Conservation (phyloP, 371 early-diverging fungal genomes). For the Syncephalastrum racemosum region DNA sequence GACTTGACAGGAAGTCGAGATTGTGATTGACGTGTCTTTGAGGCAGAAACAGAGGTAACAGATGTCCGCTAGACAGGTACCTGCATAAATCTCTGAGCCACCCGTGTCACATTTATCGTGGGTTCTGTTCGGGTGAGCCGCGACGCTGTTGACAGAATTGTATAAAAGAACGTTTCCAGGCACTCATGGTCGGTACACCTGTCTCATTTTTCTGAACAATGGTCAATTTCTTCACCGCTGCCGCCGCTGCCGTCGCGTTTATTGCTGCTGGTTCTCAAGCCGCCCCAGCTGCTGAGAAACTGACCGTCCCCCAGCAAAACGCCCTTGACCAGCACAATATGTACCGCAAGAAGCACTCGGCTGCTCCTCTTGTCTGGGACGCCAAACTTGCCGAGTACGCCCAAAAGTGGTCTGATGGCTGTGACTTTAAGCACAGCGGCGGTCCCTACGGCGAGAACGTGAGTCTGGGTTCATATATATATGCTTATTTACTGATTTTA, state of each 20-base stretch:
- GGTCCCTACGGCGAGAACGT: conserved; percentile 46
- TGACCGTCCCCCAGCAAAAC: conserved; percentile 22
- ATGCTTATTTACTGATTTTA: no score
- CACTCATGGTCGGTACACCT: no score
- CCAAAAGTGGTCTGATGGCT: conserved; percentile 42
- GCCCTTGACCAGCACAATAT: conserved; percentile 37
- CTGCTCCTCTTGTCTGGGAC: conserved; percentile 44
- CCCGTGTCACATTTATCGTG: no score
- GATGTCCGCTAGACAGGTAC: no score
- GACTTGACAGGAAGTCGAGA: no score
- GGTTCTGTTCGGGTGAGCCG: no score
- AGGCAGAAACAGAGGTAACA: no score
- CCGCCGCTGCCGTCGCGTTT: conserved; percentile 11
- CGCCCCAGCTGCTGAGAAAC: conserved; percentile 18
- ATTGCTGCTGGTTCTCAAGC: conserved; percentile 4
- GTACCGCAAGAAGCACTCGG: conserved; percentile 36
- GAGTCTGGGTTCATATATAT: conserved; percentile 22
- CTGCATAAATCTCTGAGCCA: no score
- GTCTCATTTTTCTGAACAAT: no score
- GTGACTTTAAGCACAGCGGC: conserved; percentile 40
- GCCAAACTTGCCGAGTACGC: conserved; percentile 35
- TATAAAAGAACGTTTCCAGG: no score
- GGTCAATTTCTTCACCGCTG: conserved; percentile 3
- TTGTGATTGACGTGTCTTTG: no score
- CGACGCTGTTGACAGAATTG: no score